Evolutionary conservation across 2,329 filamentous ascomycete genomes (phyloP).

Genomic region (Scopulariopsis brevicaulis): DNA sequence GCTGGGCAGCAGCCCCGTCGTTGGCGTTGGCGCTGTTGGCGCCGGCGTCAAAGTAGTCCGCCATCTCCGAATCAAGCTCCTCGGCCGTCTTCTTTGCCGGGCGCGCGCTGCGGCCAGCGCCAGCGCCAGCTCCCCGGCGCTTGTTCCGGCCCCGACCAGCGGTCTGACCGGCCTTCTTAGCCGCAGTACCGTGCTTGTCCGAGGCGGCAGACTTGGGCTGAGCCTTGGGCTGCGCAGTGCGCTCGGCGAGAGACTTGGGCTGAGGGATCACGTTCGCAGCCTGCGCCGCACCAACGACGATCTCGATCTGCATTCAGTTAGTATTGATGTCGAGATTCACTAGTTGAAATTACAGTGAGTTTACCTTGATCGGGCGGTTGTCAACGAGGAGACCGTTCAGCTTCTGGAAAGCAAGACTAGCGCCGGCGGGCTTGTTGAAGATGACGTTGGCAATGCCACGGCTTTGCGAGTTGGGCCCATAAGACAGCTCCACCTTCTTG

Average conservation of each 20-base stretch:
- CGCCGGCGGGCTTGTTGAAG: constrained; percentile 72
- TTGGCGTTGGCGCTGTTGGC: constrained; percentile 34
- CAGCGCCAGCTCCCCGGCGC: constrained; percentile 30
- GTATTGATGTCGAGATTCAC: neutral
- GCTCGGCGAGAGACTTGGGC: constrained; percentile 67
- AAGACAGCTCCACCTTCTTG: constrained; percentile 83
- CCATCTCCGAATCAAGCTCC: constrained; percentile 96
- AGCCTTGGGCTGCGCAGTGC: constrained; percentile 62
- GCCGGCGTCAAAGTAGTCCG: constrained; percentile 70
- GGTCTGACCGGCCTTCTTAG: constrained; percentile 33
- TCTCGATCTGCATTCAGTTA: constrained; percentile 57
- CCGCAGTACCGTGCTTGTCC: constrained; percentile 51
- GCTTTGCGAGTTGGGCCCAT: constrained; percentile 85
- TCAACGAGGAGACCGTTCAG: constrained; percentile 88
- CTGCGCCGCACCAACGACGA: constrained; percentile 70
- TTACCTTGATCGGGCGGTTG: constrained; percentile 79
- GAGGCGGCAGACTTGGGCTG: constrained; percentile 75
- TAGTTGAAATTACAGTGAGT: constrained; percentile 7
- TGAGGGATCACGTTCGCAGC: constrained; percentile 56
- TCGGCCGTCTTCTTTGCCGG: constrained; percentile 81
- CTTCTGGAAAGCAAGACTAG: constrained; percentile 70
- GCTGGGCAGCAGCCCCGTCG: constrained; percentile 31
- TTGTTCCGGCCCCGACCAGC: constrained; percentile 32
- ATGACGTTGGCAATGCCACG: constrained; percentile 85
- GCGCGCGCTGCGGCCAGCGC: constrained; percentile 36